Conservation (phyloP, 179 eudicot genomes). For the Patellifolia procumbens region DNA sequence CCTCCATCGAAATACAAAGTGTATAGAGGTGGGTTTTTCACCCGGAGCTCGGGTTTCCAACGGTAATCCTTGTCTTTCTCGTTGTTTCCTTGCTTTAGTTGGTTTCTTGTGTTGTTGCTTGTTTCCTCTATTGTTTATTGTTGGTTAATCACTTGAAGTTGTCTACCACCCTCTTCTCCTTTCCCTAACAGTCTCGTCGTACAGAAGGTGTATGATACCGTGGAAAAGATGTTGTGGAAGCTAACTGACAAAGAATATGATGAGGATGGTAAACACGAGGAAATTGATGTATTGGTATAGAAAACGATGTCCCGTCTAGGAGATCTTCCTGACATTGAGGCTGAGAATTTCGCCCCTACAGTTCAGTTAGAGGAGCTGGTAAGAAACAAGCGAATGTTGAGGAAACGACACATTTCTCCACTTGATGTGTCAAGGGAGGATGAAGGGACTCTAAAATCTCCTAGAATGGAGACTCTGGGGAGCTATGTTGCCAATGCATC, state of each 20-base stretch:
- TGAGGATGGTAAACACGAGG: constrained; percentile 82
- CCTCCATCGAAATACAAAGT: too few relatives aligned
- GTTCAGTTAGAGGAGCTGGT: constrained; percentile 53
- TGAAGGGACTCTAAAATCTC: constrained; percentile 52
- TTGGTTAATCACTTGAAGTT: too few relatives aligned
- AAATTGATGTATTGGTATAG: constrained; percentile 83
- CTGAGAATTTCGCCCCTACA: constrained; percentile 44
- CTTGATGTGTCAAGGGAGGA: constrained; percentile 80
- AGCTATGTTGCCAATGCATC: constrained; percentile 52
- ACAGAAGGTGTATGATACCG: constrained; percentile 94
- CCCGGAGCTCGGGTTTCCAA: too few relatives aligned
- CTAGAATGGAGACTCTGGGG: constrained; percentile 79
- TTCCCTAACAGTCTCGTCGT: too few relatives aligned
- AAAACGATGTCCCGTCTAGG: constrained; percentile 78
- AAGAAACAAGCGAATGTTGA: constrained; percentile 53
- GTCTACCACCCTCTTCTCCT: too few relatives aligned
- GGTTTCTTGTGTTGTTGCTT: too few relatives aligned
- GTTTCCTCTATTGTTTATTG: too few relatives aligned
- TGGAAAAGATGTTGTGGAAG: constrained; percentile 68
- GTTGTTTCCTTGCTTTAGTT: too few relatives aligned
- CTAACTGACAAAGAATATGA: constrained; percentile 96
- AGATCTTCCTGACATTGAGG: constrained; percentile 70
- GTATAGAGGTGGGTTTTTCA: too few relatives aligned
- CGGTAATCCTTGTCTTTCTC: too few relatives aligned
- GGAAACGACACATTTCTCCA: constrained; percentile 56